Evolutionary conservation across 169 alveolate species (phyloP), one percentile per base, ranked within the genome.

Genomic region (Toxoplasma gondii): DNA sequence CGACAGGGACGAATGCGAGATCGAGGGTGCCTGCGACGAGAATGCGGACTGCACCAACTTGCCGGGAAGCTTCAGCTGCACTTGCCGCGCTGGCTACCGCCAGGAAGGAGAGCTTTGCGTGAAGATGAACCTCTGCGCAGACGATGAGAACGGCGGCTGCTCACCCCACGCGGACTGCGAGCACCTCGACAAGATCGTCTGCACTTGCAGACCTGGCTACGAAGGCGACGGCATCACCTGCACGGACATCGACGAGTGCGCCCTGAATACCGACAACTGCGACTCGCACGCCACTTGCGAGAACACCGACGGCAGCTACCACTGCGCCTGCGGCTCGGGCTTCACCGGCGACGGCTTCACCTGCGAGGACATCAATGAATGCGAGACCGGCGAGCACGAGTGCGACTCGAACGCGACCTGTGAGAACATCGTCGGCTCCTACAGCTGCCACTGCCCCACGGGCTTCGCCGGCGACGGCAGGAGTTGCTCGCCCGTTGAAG

Each of bases 1-100:
- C 43, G 97, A 96, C 58, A 87, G 93, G 12, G 96, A 96, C 92
- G 97, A 96, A 91, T 96, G 97, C 91, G 88, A 49, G 43, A 95
- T 88, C 41, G 95, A 88, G 38, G 91, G 91, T 93, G 81, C 87
- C 19, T 96, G 97, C 90, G 45, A 91, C 64, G 96, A 90, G 78
- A 88, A 92, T 58, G 91, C 96, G 17, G 53, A 29, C 27, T 96
- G 97, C 88, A 80, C 90, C 53, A 96, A 96, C 86, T 38, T 84
- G 12, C 93, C 82, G 0, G 97, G 97, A 58, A 87, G 96, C 54
- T 95, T 78, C 93, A 81, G 95, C 10, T 96, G 97, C 91, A 36
- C 45, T 10, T 96, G 97, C 95, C 27, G 83, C 0, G 84, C 39
- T 31, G 96, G 96, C 31, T 94, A 49, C 88, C 80, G 45, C 67